phyloP scores from a whole-genome alignment of 2,329 filamentous ascomycete genomes.

The Purpureocillium lavendulum region DNA sequence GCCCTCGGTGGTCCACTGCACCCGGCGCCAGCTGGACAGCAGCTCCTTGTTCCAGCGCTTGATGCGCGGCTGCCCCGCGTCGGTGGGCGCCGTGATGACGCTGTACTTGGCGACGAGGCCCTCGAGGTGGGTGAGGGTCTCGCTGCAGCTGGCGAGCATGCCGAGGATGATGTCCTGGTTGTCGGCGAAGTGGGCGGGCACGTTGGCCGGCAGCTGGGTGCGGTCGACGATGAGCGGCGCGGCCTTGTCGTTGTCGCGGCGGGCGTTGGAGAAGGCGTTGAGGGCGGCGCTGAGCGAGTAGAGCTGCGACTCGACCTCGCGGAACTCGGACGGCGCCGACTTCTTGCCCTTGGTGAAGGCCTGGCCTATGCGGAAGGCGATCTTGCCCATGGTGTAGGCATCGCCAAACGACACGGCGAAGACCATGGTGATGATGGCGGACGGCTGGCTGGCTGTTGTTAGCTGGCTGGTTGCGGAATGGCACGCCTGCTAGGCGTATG shows the following conservation, averaged over 20 bases:
- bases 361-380: constrained; percentile 4
- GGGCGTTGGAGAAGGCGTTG: constrained; percentile 2
- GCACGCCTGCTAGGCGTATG: no score
- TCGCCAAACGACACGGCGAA: constrained; percentile 3
- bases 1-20: constrained; percentile 7
- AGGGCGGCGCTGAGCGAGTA: constrained; percentile 7
- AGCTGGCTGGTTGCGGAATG: no score
- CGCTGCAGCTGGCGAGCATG: constrained; percentile 5
- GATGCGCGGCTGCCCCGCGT: neutral
- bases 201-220: neutral
- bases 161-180: constrained; percentile 5
- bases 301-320: constrained; percentile 6
- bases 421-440: neutral
- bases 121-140: neutral
- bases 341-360: constrained; percentile 6
- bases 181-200: constrained; percentile 2
- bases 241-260: neutral
- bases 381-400: constrained; percentile 3
- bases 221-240: neutral
- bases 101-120: constrained; percentile 2
- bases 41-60: constrained; percentile 4
- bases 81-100: neutral
- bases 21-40: constrained; percentile 4
- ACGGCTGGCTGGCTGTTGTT: no score
- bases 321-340: constrained; percentile 5